Evolutionary conservation across 1,139 yeast species (phyloP).

Genomic region (Nematodospora anomalae): DNA sequence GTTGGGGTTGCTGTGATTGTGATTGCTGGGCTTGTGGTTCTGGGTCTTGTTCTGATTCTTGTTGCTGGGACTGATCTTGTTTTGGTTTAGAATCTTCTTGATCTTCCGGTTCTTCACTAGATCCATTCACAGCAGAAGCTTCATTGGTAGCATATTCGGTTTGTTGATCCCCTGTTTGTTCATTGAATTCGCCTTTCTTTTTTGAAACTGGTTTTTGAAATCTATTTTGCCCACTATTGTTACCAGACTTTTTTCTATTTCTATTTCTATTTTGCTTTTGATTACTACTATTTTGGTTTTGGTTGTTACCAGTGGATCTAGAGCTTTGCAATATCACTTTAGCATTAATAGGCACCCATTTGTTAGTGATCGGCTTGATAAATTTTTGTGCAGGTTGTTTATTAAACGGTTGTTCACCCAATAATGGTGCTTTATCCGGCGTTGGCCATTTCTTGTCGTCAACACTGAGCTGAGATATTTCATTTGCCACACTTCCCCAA

Average conservation of each 20-base stretch:
- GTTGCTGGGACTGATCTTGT: slow-evolving; percentile 3
- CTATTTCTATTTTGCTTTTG: slow-evolving; percentile 34
- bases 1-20: slow-evolving; percentile 5
- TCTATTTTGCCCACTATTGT: slow-evolving; percentile 3
- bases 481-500: slow-evolving; percentile 52
- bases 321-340: slow-evolving; percentile 56
- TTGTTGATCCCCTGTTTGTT: slow-evolving; percentile 3
- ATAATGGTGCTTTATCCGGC: slow-evolving; percentile 38
- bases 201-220: slow-evolving; percentile 8
- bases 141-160: neutral
- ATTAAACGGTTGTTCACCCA: slow-evolving; percentile 18
- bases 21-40: slow-evolving; percentile 18
- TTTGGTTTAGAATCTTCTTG: neutral
- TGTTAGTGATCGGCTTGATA: slow-evolving; percentile 64
- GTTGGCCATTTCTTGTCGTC: slow-evolving; percentile 63
- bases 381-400: slow-evolving; percentile 43
- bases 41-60: slow-evolving; percentile 13
- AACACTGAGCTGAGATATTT: slow-evolving; percentile 20
- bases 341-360: slow-evolving; percentile 89
- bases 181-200: slow-evolving; percentile 10
- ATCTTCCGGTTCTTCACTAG: slow-evolving; percentile 4
- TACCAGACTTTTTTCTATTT: slow-evolving; percentile 30
- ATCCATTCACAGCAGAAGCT: slow-evolving; percentile 1
- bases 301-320: slow-evolving; percentile 16
- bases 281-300: slow-evolving; percentile 19